phyloP scores from a whole-genome alignment of 1,139 yeast species.

The Kodamaea sp. region DNA sequence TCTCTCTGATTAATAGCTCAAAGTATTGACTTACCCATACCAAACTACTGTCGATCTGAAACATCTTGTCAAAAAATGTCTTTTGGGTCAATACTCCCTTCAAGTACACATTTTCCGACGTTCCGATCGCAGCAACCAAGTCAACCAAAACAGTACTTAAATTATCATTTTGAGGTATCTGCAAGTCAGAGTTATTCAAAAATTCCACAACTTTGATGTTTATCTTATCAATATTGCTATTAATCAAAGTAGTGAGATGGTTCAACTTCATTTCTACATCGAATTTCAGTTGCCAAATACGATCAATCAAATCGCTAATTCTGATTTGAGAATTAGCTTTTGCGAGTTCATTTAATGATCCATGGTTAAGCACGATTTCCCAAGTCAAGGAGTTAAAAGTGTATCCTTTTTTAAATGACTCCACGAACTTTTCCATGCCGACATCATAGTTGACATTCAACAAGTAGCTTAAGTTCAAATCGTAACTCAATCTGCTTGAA shows the following conservation, averaged over 20 bases:
- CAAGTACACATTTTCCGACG: constrained; percentile 25
- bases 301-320: constrained; percentile 24
- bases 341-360: constrained; percentile 24
- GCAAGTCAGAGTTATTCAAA: constrained; percentile 11
- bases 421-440: constrained; percentile 31
- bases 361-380: constrained; percentile 32
- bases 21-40: constrained; percentile 25
- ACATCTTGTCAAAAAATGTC: constrained; percentile 14
- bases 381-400: constrained; percentile 36
- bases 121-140: constrained; percentile 15
- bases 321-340: constrained; percentile 14
- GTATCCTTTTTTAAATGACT: constrained; percentile 29
- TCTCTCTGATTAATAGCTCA: constrained; percentile 16
- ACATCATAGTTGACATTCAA: constrained; percentile 31
- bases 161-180: neutral
- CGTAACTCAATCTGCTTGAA: constrained; percentile 12
- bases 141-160: constrained; percentile 1
- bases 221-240: constrained; percentile 30
- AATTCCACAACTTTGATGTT: constrained; percentile 26
- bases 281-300: constrained; percentile 26
- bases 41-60: constrained; percentile 11
- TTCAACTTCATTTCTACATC: constrained; percentile 14
- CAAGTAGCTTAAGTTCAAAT: constrained; percentile 29
- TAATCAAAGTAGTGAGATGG: constrained; percentile 23
- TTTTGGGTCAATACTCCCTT: constrained; percentile 14